Evolutionary conservation across 2,329 filamentous ascomycete genomes (phyloP), one percentile per base, ranked within the genome.

Genomic region (Botrytis elliptica): DNA sequence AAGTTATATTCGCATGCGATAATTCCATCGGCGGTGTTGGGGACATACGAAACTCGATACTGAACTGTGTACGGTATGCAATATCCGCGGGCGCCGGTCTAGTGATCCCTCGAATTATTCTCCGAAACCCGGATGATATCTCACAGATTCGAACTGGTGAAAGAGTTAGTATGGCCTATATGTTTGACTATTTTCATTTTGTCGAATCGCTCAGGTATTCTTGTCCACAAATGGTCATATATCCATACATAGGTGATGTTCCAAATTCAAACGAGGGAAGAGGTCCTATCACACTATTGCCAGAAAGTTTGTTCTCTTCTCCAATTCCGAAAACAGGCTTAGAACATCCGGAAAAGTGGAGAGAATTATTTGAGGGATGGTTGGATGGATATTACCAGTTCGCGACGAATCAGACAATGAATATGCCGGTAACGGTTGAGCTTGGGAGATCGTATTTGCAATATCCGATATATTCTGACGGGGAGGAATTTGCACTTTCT

Each of bases 11-110:
- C 72, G 76, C 75, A 12, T 80, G 80, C 75, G 75, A 74, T 52
- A 73, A 78, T 66, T 77, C 76, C 16, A 42, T 75, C 25, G 79
- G 79, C 20, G 76, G 75, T n/a, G 73, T 80, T 14, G 79, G 77
- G n/a, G 78, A 81, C 46, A 75, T 79, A 14, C 76, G 79, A 46
- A 80, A 80, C 64, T 79, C 77, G 42, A 75, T 81, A 18, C 75
- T 81, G 20, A 78, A 77, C 38, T 81, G 80, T 72, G 75, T 80
- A 29, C 75, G 79, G 25, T 80, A 79, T 74, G 74, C 78, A 2
- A 79, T 81, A 68, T 77, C 75, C 7, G 79, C 77, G 18, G 80
- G 80, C 29, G 79, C 75, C 18, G 75, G 75, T 52, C 59, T 80
- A 29, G 75, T 79, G 4, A 36, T 77, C 16, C 78, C 78, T 22